Evolutionary conservation across 2,329 filamentous ascomycete species (phyloP).

Genomic region (Tolypocladium ovalisporum): DNA sequence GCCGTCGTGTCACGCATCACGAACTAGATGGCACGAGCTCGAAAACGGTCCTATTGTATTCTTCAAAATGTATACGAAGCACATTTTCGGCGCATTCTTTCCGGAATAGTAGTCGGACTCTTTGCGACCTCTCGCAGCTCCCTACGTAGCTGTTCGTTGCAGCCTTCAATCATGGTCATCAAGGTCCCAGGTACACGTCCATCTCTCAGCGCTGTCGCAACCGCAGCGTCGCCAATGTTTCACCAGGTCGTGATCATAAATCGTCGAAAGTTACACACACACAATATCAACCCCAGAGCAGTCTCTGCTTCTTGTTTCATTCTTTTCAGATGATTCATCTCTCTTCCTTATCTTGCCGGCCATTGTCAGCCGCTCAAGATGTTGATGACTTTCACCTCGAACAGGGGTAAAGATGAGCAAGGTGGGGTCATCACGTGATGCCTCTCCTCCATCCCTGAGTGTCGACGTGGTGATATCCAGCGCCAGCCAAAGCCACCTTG

Average conservation of each 20-base stretch:
- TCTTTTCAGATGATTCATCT: background rate
- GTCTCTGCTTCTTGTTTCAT: too few relatives aligned
- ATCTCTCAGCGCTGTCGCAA: background rate
- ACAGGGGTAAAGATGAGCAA: background rate
- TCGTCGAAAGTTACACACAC: background rate
- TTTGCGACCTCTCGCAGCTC: background rate
- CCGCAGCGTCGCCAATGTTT: background rate
- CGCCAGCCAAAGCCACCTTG: slow-evolving; percentile 19
- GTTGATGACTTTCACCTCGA: background rate
- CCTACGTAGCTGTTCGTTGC: background rate
- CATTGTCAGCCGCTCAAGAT: background rate
- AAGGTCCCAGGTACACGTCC: background rate
- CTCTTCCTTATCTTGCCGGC: background rate
- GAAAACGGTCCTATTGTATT: background rate
- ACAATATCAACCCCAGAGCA: background rate
- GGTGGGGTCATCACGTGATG: slow-evolving; percentile 24
- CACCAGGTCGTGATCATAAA: too few relatives aligned
- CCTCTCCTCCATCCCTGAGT: slow-evolving; percentile 20
- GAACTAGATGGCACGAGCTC: background rate
- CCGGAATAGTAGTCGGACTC: background rate
- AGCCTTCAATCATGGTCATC: background rate
- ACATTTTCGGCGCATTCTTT: background rate
- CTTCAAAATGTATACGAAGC: too few relatives aligned
- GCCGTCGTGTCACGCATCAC: background rate
- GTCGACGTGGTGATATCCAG: slow-evolving; percentile 27